These are phyloP conservation scores for Nakazawaea peltata DNA, from an alignment of 805 yeast species.

Conservation along the genomic window DNA sequence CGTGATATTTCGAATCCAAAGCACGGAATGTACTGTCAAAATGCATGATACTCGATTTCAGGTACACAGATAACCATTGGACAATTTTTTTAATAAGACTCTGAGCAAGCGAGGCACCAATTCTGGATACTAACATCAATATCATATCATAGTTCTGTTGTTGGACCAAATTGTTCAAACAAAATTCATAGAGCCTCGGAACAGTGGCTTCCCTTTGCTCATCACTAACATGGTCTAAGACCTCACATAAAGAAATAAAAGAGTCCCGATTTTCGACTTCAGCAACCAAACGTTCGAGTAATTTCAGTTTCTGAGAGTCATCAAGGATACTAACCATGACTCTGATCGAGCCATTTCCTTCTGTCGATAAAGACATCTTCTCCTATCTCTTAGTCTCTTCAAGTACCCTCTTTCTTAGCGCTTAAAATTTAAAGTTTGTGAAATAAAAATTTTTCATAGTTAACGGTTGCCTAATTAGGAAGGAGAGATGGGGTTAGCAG, in stretches of 20 bases:
- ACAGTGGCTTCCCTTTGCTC: constrained; percentile 6
- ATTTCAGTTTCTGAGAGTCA: not conserved
- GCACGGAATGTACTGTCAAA: not conserved
- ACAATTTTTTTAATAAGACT: not conserved
- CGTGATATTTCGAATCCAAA: not conserved
- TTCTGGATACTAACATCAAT: not conserved
- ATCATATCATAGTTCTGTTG: not conserved
- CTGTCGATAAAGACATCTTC: not conserved
- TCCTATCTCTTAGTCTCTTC: not conserved
- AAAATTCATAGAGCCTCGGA: constrained; percentile 6
- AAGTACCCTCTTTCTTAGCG: no score
- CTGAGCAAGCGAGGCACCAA: not conserved
- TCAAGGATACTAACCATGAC: not conserved
- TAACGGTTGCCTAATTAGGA: not conserved
- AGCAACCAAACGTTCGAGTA: constrained; percentile 8
- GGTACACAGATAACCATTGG: not conserved
- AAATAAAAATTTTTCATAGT: not conserved
- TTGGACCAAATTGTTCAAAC: not conserved
- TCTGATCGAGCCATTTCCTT: not conserved
- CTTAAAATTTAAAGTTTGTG: no score
- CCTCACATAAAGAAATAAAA: constrained; percentile 19
- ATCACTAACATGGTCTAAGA: constrained; percentile 18
- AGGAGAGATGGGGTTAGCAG: not conserved
- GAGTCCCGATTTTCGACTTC: constrained; percentile 14
- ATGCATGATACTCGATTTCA: constrained; percentile 1